These are phyloP conservation scores for Ustilago cynodontis DNA, from an alignment of 1,284 basidiomycete species.

Conservation along the genomic window DNA sequence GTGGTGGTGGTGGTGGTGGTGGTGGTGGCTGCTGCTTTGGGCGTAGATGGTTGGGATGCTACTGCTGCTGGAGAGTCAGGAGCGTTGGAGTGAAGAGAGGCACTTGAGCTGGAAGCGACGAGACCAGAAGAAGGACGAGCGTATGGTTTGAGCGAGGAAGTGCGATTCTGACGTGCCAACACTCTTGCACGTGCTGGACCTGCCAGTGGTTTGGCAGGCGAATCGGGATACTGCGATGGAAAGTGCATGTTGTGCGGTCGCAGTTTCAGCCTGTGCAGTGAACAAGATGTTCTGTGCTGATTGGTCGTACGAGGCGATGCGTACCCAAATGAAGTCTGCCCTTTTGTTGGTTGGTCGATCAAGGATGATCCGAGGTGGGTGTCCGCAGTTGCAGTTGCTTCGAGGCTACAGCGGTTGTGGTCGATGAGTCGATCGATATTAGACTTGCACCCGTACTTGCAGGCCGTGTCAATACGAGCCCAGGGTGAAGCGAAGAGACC, in stretches of 20 bases:
- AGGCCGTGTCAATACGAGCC: constrained; percentile 29
- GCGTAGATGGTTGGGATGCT: constrained; percentile 25
- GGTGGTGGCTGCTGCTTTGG: constrained; percentile 12
- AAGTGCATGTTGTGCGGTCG: constrained; percentile 44
- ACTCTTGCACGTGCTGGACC: constrained; percentile 48
- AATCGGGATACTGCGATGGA: constrained; percentile 52
- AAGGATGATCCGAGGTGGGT: not conserved
- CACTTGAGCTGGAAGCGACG: constrained; percentile 15
- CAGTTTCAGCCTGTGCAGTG: not conserved
- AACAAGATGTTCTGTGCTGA: too few relatives aligned
- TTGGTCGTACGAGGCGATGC: not conserved
- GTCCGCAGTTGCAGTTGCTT: not conserved
- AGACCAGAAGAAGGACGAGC: constrained; percentile 26
- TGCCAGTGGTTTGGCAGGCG: constrained; percentile 46
- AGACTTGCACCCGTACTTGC: constrained; percentile 28
- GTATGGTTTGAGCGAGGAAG: constrained; percentile 53
- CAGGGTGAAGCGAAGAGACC: not conserved
- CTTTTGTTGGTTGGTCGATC: not conserved
- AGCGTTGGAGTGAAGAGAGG: constrained; percentile 25
- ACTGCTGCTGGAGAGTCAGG: constrained; percentile 20
- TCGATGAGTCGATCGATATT: not conserved
- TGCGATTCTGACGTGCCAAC: constrained; percentile 45
- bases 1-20: too few relatives aligned
- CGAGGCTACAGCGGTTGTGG: not conserved
- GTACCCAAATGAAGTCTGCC: constrained; percentile 3